These are phyloP conservation scores for Hygrophila difformis DNA, from an alignment of 257 asterid genomes.

Conservation along the genomic window DNA sequence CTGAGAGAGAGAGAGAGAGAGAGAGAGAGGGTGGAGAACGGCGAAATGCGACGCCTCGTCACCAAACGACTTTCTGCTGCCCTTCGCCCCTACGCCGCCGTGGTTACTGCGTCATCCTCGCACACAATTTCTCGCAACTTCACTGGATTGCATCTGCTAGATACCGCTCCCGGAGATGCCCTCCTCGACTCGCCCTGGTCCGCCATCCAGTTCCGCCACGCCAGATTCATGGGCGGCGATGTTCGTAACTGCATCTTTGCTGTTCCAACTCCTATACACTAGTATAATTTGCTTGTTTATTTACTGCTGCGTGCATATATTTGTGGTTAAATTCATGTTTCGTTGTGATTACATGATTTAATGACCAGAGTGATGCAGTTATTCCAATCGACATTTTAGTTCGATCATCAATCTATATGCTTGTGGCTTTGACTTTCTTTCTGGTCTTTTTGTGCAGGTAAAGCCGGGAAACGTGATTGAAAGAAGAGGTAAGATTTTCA, in stretches of 20 bases:
- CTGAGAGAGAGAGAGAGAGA: too few species aligned
- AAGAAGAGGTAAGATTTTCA: slow-evolving; percentile 62
- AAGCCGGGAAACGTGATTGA: slow-evolving; percentile 79
- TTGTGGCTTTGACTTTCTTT: slow-evolving; percentile 3
- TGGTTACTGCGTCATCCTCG: neutral
- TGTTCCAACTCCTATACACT: neutral
- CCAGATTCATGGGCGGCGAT: slow-evolving; percentile 77
- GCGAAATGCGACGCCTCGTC: slow-evolving; percentile 34
- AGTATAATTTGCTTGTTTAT: neutral
- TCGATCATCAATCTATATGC: neutral
- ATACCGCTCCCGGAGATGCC: slow-evolving; percentile 14
- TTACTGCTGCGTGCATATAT: neutral
- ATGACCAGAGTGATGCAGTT: too few species aligned
- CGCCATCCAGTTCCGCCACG: slow-evolving; percentile 66
- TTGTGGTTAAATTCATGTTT: neutral
- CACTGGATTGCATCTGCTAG: slow-evolving; percentile 15
- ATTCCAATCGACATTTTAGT: neutral
- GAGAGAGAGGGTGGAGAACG: too few species aligned
- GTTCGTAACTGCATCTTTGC: slow-evolving; percentile 25
- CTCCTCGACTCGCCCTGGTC: slow-evolving; percentile 60
- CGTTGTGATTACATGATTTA: neutral
- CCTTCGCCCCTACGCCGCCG: slow-evolving; percentile 26
- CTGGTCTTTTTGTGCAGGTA: slow-evolving; percentile 46
- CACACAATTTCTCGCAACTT: slow-evolving; percentile 15
- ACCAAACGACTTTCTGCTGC: slow-evolving; percentile 26